phyloP scores from a whole-genome alignment of 345 rosid species.

The Syzygium aqueum region DNA sequence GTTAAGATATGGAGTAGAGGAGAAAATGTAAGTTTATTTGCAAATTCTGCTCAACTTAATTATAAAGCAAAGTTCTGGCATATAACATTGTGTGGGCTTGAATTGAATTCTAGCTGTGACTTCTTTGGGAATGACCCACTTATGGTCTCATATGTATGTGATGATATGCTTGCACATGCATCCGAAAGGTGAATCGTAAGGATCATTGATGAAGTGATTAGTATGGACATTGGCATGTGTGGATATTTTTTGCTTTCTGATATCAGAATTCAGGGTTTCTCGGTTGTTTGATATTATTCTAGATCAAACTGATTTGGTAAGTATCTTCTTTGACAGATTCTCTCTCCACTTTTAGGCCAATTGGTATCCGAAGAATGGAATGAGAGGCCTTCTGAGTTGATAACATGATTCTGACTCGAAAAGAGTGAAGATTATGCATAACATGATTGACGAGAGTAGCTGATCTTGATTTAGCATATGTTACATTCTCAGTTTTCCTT shows the following conservation, averaged over 20 bases:
- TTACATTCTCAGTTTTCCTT: neutral
- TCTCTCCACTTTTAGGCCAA: neutral
- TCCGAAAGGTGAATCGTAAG: neutral
- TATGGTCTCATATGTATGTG: neutral
- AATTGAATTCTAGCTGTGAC: neutral
- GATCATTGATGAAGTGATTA: neutral
- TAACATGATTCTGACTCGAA: neutral
- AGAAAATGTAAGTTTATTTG: neutral
- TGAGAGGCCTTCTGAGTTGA: neutral
- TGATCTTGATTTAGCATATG: neutral
- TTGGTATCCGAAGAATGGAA: neutral
- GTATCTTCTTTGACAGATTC: neutral
- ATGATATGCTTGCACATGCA: neutral
- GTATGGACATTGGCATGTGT: neutral
- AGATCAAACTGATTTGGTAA: neutral
- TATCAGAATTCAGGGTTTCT: neutral
- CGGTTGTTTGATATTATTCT: neutral
- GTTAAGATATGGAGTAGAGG: neutral
- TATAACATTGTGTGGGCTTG: neutral
- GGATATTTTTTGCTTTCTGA: neutral
- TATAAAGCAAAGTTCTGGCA: neutral
- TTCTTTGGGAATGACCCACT: neutral
- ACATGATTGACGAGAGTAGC: neutral
- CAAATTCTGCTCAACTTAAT: neutral
- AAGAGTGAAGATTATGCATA: neutral